Evolutionary conservation across 1,284 basidiomycete genomes (phyloP).

Genomic region (Coniophora puteana): DNA sequence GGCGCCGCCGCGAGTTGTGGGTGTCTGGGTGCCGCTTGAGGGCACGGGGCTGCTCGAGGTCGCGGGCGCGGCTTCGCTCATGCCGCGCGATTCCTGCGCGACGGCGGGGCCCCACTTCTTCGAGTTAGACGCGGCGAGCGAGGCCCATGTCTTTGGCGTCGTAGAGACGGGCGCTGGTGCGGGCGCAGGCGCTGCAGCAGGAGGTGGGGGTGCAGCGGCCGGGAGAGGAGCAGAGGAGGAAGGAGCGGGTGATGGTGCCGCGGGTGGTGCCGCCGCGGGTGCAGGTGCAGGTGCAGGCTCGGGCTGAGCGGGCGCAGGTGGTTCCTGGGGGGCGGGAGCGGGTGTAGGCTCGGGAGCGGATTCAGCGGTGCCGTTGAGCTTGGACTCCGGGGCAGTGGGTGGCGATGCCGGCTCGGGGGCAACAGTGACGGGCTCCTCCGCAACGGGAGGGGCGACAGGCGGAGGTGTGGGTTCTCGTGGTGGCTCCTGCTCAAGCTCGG

Average conservation of each 20-base stretch:
- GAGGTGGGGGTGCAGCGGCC: slow-evolving; percentile 19
- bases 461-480: slow-evolving; percentile 23
- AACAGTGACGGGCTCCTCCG: slow-evolving; percentile 25
- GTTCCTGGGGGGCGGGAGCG: slow-evolving; percentile 29
- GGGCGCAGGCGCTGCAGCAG: slow-evolving; percentile 30
- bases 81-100: slow-evolving; percentile 68
- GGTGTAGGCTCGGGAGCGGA: slow-evolving; percentile 30
- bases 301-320: slow-evolving; percentile 38
- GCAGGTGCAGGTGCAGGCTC: slow-evolving; percentile 26
- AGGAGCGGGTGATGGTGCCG: slow-evolving; percentile 33
- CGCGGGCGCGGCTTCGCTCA: slow-evolving; percentile 58
- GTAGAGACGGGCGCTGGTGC: slow-evolving; percentile 47
- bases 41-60: slow-evolving; percentile 39
- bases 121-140: slow-evolving; percentile 77
- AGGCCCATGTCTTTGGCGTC: slow-evolving; percentile 89
- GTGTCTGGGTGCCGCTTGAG: slow-evolving; percentile 46
- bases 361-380: slow-evolving; percentile 25
- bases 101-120: slow-evolving; percentile 79
- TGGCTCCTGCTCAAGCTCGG: slow-evolving; percentile 15
- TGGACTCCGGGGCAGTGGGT: slow-evolving; percentile 19
- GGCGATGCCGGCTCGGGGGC: slow-evolving; percentile 28
- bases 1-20: slow-evolving; percentile 35
- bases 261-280: slow-evolving; percentile 35
- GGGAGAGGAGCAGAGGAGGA: slow-evolving; percentile 33
- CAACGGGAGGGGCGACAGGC: slow-evolving; percentile 36